A percentile compares a stretch with the other conserved stretches of the same genome.
These are phyloP conservation scores for Cytospora schulzeri DNA, from an alignment of 2,329 filamentous ascomycete genomes.

Conservation along the genomic window DNA sequence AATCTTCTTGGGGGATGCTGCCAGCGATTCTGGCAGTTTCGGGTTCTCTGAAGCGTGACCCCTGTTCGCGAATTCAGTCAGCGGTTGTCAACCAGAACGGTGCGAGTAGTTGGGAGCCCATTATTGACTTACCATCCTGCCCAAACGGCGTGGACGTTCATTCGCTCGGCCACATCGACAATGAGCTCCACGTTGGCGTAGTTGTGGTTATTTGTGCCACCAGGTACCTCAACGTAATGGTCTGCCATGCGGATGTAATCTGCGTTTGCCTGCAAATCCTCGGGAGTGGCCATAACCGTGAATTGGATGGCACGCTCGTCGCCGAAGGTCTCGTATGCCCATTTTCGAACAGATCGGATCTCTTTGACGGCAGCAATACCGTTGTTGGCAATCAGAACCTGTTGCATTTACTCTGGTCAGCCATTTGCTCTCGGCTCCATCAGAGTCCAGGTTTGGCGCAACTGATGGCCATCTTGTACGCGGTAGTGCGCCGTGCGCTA, in stretches of 20 bases:
- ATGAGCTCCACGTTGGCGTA: conserved; percentile 99
- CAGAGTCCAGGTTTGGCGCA: not conserved
- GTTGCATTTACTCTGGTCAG: conserved; percentile 11
- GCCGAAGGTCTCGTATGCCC: conserved; percentile 99
- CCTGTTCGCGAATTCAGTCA: conserved; percentile 49
- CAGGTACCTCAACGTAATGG: conserved; percentile 98
- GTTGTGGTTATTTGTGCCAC: conserved; percentile 99
- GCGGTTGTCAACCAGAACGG: conserved; percentile 26
- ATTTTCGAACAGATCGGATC: conserved; percentile 98
- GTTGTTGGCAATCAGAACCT: conserved; percentile 99
- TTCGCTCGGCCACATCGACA: conserved; percentile 96
- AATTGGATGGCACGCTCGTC: conserved; percentile 98
- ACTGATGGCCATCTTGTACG: not conserved
- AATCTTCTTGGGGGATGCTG: conserved; percentile 96
- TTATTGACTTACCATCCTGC: conserved; percentile 79
- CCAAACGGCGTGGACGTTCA: conserved; percentile 98
- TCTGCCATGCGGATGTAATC: conserved; percentile 99
- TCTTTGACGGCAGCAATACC: conserved; percentile 99
- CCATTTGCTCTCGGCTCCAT: not conserved
- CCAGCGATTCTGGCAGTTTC: conserved; percentile 92
- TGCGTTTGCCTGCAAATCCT: conserved; percentile 95
- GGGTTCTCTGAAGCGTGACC: conserved; percentile 99
- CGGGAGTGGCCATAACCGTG: conserved; percentile 98
- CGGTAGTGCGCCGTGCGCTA: conserved; percentile 25
- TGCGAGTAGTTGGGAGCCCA: not conserved